Conservation (phyloP, 2,329 filamentous ascomycete species). For the Fusarium sp. region DNA sequence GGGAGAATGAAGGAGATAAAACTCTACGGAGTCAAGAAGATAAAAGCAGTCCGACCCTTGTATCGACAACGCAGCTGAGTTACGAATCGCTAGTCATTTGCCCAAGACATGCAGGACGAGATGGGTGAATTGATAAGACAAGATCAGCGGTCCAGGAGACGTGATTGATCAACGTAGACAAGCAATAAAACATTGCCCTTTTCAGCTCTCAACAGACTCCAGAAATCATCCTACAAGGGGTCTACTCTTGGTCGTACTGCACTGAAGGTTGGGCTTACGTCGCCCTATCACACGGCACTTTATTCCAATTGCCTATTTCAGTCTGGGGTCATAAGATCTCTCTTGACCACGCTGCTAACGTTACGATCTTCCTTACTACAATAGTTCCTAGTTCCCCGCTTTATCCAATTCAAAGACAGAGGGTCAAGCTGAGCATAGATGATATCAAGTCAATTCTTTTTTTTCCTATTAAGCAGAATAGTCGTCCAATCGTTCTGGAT, state of each 20-base stretch:
- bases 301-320: slow-evolving; percentile 30
- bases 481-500: slow-evolving; percentile 5
- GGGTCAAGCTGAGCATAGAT: neutral
- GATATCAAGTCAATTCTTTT: neutral
- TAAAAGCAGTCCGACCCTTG: slow-evolving; percentile 5
- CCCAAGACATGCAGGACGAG: slow-evolving; percentile 32
- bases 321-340: slow-evolving; percentile 13
- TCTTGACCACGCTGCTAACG: slow-evolving; percentile 3
- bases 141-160: slow-evolving; percentile 5
- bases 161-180: slow-evolving; percentile 8
- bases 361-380: slow-evolving; percentile 12
- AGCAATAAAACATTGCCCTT: slow-evolving; percentile 4
- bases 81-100: slow-evolving; percentile 26
- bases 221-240: slow-evolving; percentile 2
- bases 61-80: neutral
- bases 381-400: slow-evolving; percentile 12
- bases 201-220: slow-evolving; percentile 14
- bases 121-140: slow-evolving; percentile 34
- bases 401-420: neutral
- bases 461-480: neutral
- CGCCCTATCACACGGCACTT: slow-evolving; percentile 32
- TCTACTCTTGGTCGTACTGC: neutral
- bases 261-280: slow-evolving; percentile 17
- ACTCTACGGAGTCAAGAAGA: neutral
- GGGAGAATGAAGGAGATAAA: neutral